phyloP scores from a whole-genome alignment of 768 basidiomycete genomes.

The Termitomyces sp. region DNA sequence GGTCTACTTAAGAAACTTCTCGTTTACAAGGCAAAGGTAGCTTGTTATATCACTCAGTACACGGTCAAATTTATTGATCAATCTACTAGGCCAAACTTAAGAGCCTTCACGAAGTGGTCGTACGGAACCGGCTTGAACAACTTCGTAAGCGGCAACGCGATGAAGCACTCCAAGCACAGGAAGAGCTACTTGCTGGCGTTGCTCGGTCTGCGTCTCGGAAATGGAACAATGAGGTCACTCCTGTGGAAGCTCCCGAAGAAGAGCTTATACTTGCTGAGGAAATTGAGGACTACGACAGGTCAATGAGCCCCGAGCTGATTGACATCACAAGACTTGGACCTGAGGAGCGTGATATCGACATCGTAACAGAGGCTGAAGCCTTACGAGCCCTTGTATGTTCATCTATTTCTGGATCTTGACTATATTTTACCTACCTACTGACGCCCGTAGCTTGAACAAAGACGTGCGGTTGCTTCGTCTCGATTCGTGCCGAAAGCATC shows the following conservation, averaged over 20 bases:
- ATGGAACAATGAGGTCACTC: constrained; percentile 31
- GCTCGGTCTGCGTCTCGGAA: constrained; percentile 50
- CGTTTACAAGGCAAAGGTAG: constrained; percentile 96
- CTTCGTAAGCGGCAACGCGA: constrained; percentile 94
- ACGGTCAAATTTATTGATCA: neutral
- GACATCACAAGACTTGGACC: constrained; percentile 65
- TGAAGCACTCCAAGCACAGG: constrained; percentile 91
- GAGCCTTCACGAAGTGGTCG: constrained; percentile 91
- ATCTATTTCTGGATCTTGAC: neutral
- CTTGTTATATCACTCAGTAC: neutral
- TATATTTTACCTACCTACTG: constrained; percentile 1
- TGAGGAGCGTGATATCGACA: constrained; percentile 82
- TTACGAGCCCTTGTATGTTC: constrained; percentile 56
- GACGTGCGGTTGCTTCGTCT: constrained; percentile 78
- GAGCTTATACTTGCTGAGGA: constrained; percentile 48
- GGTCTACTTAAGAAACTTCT: constrained; percentile 84
- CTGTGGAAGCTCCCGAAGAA: constrained; percentile 28
- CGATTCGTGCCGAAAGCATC: constrained; percentile 81
- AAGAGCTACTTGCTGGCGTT: constrained; percentile 83
- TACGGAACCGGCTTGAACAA: constrained; percentile 93
- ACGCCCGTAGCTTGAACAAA: constrained; percentile 62
- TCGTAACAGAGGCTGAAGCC: constrained; percentile 69
- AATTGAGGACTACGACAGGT: constrained; percentile 76
- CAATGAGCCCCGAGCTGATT: constrained; percentile 81
- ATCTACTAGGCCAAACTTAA: constrained; percentile 78